Evolutionary conservation across 305 asterid genomes (phyloP).

Genomic region (Plantago coronopus): DNA sequence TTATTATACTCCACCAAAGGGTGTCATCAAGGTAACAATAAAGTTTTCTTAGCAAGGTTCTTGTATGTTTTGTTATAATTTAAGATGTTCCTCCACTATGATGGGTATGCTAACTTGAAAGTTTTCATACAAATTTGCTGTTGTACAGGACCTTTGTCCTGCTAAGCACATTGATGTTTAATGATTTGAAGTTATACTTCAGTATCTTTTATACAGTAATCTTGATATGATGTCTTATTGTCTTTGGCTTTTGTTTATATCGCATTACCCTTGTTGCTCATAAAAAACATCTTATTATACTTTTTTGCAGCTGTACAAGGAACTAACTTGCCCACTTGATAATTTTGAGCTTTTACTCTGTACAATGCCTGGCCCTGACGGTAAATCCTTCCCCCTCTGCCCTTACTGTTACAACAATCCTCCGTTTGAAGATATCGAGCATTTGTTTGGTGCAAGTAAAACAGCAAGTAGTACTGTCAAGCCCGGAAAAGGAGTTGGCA

Average conservation of each 20-base stretch:
- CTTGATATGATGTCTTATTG: neutral
- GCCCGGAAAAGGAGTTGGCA: conserved; percentile 78
- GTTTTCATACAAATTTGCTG: neutral
- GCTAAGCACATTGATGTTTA: neutral
- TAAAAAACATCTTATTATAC: neutral
- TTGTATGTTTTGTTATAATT: no score
- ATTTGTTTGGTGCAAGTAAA: conserved; percentile 59
- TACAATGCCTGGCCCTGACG: conserved; percentile 77
- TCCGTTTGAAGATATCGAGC: conserved; percentile 71
- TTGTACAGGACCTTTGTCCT: neutral
- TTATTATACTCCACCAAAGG: conserved; percentile 84
- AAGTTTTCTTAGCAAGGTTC: no score
- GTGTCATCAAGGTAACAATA: conserved; percentile 58
- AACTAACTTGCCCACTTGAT: conserved; percentile 85
- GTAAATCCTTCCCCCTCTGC: conserved; percentile 79
- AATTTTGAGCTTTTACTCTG: conserved; percentile 80
- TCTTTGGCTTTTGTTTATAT: neutral
- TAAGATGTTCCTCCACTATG: no score
- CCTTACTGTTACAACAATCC: conserved; percentile 88
- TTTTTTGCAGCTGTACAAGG: conserved; percentile 80
- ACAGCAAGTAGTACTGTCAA: conserved; percentile 33
- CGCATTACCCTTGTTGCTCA: neutral
- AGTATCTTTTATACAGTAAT: neutral
- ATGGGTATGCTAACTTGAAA: no score
- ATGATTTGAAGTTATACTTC: neutral